Conservation (phyloP, 139 green algal species). For the Raphidocelis subcapitata region DNA sequence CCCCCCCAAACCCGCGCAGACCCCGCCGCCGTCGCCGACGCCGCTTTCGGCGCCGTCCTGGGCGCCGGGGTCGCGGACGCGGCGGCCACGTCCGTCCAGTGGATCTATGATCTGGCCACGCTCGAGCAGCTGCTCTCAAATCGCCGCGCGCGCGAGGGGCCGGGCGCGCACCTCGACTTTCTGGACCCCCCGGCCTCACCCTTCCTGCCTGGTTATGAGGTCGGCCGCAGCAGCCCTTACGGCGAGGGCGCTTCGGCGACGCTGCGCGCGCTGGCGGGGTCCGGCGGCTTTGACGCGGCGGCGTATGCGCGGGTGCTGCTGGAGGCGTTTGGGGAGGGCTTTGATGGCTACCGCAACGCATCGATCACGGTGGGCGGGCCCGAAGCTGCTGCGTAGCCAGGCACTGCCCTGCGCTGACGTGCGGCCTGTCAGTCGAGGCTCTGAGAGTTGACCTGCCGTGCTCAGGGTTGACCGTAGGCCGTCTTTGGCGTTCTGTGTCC, state of each 20-base stretch:
- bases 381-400: neutral
- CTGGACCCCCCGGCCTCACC: constrained; percentile 45
- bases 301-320: constrained; percentile 36
- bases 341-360: constrained; percentile 56
- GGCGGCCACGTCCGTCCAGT: constrained; percentile 46
- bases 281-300: constrained; percentile 33
- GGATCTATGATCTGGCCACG: constrained; percentile 41
- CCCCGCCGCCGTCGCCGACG: neutral
- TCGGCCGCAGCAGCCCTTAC: constrained; percentile 51
- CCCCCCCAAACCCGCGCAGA: neutral
- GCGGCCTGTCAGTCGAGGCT: too few species aligned
- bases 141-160: neutral
- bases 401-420: too few species aligned
- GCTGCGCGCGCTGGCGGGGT: constrained; percentile 38
- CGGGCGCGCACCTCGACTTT: constrained; percentile 49
- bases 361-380: constrained; percentile 33
- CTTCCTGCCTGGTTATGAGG: constrained; percentile 48
- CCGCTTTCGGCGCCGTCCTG: constrained; percentile 19
- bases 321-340: constrained; percentile 37
- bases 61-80: constrained; percentile 38
- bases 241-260: constrained; percentile 53
- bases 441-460: too few species aligned
- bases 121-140: constrained; percentile 30
- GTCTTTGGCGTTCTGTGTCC: too few species aligned
- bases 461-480: too few species aligned